Percentiles rank a stretch among this genome's conserved stretches.
These are phyloP conservation scores for Crithidia sp. DNA, from an alignment of 208 protist species.

Conservation along the genomic window DNA sequence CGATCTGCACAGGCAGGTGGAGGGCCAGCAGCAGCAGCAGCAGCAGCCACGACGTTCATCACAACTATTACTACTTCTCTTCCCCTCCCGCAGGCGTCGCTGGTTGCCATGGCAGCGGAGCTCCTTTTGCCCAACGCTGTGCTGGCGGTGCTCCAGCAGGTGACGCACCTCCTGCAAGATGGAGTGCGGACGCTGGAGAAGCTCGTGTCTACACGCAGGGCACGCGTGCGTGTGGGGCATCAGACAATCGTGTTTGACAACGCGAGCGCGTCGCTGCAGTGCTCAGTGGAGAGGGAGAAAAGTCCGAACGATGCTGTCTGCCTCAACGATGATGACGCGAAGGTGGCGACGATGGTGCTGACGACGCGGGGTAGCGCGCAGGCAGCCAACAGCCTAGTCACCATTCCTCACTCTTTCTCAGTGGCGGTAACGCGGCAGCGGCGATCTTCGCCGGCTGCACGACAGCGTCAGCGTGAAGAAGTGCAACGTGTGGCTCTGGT, in stretches of 20 bases:
- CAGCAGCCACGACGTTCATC: not conserved
- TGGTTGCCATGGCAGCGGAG: slow-evolving; percentile 22
- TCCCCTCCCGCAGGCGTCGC: slow-evolving; percentile 6
- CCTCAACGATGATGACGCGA: too few species aligned
- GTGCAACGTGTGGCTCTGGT: not conserved
- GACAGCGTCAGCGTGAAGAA: not conserved
- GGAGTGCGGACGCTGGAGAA: slow-evolving; percentile 4
- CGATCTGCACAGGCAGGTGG: too few species aligned
- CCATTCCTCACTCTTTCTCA: too few species aligned
- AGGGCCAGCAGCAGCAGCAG: too few species aligned
- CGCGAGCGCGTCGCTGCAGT: too few species aligned
- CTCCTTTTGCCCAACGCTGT: slow-evolving; percentile 30
- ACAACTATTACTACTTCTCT: not conserved
- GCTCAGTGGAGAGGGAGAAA: too few species aligned
- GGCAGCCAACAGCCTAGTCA: too few species aligned
- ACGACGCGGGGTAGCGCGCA: too few species aligned
- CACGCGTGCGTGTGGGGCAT: not conserved
- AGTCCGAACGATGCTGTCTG: too few species aligned
- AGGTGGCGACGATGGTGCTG: too few species aligned
- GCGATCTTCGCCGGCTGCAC: not conserved
- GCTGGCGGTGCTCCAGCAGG: slow-evolving; percentile 10
- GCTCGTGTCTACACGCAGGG: not conserved
- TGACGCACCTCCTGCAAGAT: not conserved
- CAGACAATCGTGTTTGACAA: too few species aligned
- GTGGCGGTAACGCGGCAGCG: too few species aligned